phyloP scores from a whole-genome alignment of 106 monocot genomes.

The Posidonia australis region DNA sequence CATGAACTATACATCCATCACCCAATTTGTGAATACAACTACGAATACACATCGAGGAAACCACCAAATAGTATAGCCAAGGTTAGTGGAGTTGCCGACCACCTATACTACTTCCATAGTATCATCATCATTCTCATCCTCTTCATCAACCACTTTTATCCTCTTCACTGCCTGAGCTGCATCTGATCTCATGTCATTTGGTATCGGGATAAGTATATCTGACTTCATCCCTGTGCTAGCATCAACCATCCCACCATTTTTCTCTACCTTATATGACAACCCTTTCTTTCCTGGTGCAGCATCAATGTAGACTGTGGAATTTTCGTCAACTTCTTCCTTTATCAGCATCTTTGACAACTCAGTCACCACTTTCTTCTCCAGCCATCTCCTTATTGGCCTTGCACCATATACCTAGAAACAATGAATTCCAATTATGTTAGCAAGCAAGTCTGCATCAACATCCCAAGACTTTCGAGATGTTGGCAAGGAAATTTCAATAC shows the following conservation, averaged over 20 bases:
- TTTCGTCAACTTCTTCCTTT: conserved; percentile 61
- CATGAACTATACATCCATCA: too few species aligned
- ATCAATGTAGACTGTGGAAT: conserved; percentile 52
- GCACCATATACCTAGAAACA: conserved; percentile 48
- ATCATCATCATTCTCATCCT: background rate
- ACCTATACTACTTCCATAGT: conserved; percentile 1
- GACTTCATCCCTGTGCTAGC: conserved; percentile 30
- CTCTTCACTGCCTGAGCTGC: conserved; percentile 18
- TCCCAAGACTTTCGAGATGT: background rate
- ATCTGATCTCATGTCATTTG: conserved; percentile 16
- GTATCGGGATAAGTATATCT: conserved; percentile 41
- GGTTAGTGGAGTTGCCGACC: background rate
- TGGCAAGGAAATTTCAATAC: background rate
- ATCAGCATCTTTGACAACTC: conserved; percentile 63
- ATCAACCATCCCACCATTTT: conserved; percentile 49
- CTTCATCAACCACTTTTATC: conserved; percentile 7
- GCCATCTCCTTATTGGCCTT: conserved; percentile 67
- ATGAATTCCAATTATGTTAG: background rate
- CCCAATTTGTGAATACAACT: too few species aligned
- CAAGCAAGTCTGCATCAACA: background rate
- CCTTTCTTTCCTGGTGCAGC: conserved; percentile 31
- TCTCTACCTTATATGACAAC: conserved; percentile 42
- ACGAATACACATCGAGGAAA: too few species aligned
- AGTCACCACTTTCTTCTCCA: conserved; percentile 79
- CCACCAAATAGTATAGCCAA: too few species aligned